Conservation (phyloP, 75 land plant genomes). For the Sequoia sempervirens region DNA sequence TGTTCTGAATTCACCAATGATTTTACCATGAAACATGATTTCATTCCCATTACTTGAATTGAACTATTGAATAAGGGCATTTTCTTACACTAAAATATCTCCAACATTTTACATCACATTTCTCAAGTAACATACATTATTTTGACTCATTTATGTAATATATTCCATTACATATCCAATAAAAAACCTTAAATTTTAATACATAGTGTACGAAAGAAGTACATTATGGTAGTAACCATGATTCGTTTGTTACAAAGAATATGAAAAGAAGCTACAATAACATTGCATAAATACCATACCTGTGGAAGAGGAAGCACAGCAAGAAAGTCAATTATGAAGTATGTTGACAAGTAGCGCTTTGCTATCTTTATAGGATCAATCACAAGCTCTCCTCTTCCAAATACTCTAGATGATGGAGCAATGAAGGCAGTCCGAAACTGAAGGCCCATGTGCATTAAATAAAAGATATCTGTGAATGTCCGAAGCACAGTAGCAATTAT, state of each 20-base stretch:
- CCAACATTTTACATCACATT: background rate
- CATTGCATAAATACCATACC: constrained; percentile 17
- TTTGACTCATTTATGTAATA: background rate
- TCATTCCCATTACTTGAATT: background rate
- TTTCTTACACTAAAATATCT: background rate
- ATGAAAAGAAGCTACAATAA: background rate
- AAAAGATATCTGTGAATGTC: constrained; percentile 33
- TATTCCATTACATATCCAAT: background rate
- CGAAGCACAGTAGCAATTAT: constrained; percentile 26
- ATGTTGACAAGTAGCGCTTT: constrained; percentile 25
- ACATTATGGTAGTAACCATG: background rate
- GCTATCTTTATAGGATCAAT: constrained; percentile 31
- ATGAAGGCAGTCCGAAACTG: constrained; percentile 47
- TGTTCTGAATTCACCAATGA: background rate
- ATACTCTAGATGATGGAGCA: constrained; percentile 38
- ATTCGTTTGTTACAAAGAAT: background rate
- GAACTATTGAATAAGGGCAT: background rate
- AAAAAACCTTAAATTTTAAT: background rate
- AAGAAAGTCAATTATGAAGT: constrained; percentile 31
- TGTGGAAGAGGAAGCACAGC: constrained; percentile 57
- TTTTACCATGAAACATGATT: background rate
- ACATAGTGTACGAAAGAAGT: background rate
- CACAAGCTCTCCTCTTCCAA: constrained; percentile 58
- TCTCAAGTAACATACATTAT: background rate
- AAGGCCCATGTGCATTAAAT: constrained; percentile 39